Evolutionary conservation across 768 basidiomycete species (phyloP), one percentile per base, ranked within the genome.

Genomic region (Termitomyces sp.): DNA sequence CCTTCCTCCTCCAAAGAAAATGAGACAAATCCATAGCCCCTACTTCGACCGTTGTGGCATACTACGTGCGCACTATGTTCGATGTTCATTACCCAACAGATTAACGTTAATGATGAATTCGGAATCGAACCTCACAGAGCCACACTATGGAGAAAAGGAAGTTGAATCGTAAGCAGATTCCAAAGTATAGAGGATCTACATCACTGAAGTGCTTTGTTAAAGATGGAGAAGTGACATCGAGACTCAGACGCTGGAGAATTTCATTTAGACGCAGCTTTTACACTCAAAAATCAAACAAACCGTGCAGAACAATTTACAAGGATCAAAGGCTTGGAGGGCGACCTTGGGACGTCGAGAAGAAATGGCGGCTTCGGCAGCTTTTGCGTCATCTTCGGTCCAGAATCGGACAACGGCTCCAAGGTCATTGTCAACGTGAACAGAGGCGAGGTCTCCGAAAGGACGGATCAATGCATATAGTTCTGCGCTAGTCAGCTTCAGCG

Each of bases 1-100:
- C 62, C 62, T 41, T 56, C 55, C 48, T 60, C 57, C 2, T 44
- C 46, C 7, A 12, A 20, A 3, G 35, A 50, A 48, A 62, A 62
- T 5, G 53, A 43, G 30, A 62, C 41, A 43, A 62, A 51, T 20
- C 61, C 61, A 8, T 23, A 59, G 4, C 58, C 50, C 28, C 46
- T 50, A 23, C 53, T 56, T 47, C 41, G 44, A 23, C 57, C 57
- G 7, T 3, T 18, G 18, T 44, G 33, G 20, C 35, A 28, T 10
- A 53, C 18, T 13, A 59, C 53, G 16, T 50, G 23, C 16, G 53
- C 55, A 5, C 58, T 61, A 50, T 14, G 6, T 20, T 50, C 13
- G 5, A 35, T 35, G 14, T 48, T 48, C 47, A 48, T 30, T 18
- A 49, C n/a, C 5, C 23, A 2, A 16, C 5, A 43, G 47, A 6